These are phyloP conservation scores for Sugiyamaella smithiae DNA, from an alignment of 805 yeast species.

Conservation along the genomic window DNA sequence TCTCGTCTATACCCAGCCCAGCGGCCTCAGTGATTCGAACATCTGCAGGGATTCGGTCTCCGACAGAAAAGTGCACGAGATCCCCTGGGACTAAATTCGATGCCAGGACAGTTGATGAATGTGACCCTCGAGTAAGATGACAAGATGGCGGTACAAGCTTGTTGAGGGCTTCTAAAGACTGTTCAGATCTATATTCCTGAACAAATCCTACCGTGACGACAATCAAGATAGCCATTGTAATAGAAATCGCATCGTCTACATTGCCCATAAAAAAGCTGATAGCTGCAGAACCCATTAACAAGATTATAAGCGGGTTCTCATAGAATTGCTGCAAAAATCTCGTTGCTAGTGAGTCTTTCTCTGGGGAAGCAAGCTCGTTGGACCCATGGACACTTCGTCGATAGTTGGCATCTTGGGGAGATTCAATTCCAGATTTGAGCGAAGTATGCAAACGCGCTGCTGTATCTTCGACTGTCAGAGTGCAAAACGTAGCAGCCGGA, in stretches of 20 bases:
- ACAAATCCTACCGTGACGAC: slow-evolving; percentile 97
- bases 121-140: slow-evolving; percentile 79
- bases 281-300: slow-evolving; percentile 85
- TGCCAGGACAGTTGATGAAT: slow-evolving; percentile 79
- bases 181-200: slow-evolving; percentile 94
- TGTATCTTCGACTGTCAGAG: slow-evolving; percentile 64
- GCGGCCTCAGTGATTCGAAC: slow-evolving; percentile 74
- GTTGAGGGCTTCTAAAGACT: slow-evolving; percentile 88
- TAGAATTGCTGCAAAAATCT: slow-evolving; percentile 79
- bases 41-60: slow-evolving; percentile 97
- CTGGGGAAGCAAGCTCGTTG: slow-evolving; percentile 75
- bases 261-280: slow-evolving; percentile 93
- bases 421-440: slow-evolving; percentile 54
- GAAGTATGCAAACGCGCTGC: slow-evolving; percentile 62
- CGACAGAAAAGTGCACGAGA: slow-evolving; percentile 80
- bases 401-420: slow-evolving; percentile 65
- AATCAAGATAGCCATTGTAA: slow-evolving; percentile 84
- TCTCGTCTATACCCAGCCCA: slow-evolving; percentile 84
- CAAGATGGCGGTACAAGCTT: slow-evolving; percentile 96
- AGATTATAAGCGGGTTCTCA: slow-evolving; percentile 85
- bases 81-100: slow-evolving; percentile 94
- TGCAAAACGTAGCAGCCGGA: slow-evolving; percentile 66
- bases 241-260: slow-evolving; percentile 91
- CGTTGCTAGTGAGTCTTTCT: slow-evolving; percentile 65
- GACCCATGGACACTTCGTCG: slow-evolving; percentile 75